Evolutionary conservation across 1,284 basidiomycete species (phyloP), one percentile per base, ranked within the genome.

Genomic region (Gymnopus androsaceus): DNA sequence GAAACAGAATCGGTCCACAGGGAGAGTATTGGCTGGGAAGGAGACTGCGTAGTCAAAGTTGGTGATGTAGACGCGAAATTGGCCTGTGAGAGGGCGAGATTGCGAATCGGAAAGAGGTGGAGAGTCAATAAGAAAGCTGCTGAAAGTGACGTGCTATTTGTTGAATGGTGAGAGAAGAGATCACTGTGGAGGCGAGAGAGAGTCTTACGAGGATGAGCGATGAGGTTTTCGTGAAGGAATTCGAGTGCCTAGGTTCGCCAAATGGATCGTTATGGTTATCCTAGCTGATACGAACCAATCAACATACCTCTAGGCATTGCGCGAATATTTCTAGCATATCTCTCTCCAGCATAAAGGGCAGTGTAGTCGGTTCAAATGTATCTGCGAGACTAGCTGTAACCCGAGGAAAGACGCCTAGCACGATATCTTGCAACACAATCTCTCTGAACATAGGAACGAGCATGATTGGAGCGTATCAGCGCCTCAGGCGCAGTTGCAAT

Each of bases 361-460:
- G 14, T 14, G 23, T 33, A n/a, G 8, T 25, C 17, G 34, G 33
- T n/a, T 44, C 21, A 12, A 52, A 38, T 9, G 34, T 42, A 11
- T 34, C 40, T 23, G 51, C 31, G 19, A 52, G 36, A 27, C 30
- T 52, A 33, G 41, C 27, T 9, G 51, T 52, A 11, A 52, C 51
- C 3, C 38, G 25, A 8, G 51, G 51, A n/a, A 44, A 52, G 9
- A 52, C 31, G 14, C 51, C 51, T 19, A 52, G 12, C 5, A 52
- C 40, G 7, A 52, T 42, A 27, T 52, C 51, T 25, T 52, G 27
- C 30, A 52, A 34, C 14, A 52, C 41, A n/a, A 52, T 52, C 17
- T 52, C 51, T 28, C 41, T 38, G 17, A 52, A 52, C n/a, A 52
- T n/a, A 3, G 51, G 51, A 44, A 52, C n/a, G 51, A 28, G 41